These are phyloP conservation scores for Stylosanthes scabra DNA, from an alignment of 331 rosid species.

Conservation along the genomic window DNA sequence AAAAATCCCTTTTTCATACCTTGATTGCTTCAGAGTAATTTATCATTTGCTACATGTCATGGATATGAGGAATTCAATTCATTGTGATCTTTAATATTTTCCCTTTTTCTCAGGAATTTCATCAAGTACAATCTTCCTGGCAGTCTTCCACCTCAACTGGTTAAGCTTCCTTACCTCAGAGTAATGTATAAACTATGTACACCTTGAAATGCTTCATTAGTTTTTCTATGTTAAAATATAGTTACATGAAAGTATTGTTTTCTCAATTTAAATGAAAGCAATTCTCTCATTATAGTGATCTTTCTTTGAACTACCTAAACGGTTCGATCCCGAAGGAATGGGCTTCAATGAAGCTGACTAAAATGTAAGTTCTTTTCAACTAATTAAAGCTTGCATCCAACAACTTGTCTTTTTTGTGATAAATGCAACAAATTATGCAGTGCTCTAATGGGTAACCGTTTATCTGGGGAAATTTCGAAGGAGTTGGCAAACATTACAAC, in stretches of 20 bases:
- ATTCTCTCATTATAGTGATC: conserved; percentile 54
- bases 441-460: conserved; percentile 67
- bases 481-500: conserved; percentile 69
- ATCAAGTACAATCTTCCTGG: conserved; percentile 72
- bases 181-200: conserved; percentile 65
- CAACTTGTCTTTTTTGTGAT: conserved; percentile 37
- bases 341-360: conserved; percentile 59
- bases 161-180: conserved; percentile 75
- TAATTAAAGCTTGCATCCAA: conserved; percentile 19
- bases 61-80: conserved; percentile 6
- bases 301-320: conserved; percentile 67
- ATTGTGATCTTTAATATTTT: conserved; percentile 22
- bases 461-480: conserved; percentile 79
- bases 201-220: conserved; percentile 23
- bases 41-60: conserved; percentile 21
- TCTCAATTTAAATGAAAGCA: conserved; percentile 17
- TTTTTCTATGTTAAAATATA: conserved; percentile 23
- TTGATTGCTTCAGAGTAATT: conserved; percentile 24
- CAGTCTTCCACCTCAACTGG: conserved; percentile 83
- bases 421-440: conserved; percentile 53
- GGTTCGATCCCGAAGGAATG: conserved; percentile 83
- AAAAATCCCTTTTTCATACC: conserved; percentile 46
- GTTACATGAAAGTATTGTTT: background rate
- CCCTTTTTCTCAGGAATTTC: conserved; percentile 51
- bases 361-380: conserved; percentile 55